These are phyloP conservation scores for Pichia sp. DNA, from an alignment of 1,139 yeast species.

Conservation along the genomic window DNA sequence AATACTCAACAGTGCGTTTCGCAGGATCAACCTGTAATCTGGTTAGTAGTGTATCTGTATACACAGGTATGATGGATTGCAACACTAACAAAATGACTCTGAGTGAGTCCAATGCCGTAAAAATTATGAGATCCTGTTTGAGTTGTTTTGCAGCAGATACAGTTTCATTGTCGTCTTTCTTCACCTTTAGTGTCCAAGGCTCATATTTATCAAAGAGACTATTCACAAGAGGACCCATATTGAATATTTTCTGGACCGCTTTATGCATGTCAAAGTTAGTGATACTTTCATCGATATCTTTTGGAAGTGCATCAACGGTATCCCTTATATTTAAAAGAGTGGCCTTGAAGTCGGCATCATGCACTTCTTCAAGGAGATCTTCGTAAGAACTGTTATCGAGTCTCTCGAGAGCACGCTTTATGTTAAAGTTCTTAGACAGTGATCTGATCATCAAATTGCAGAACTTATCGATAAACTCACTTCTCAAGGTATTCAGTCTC, in stretches of 20 bases:
- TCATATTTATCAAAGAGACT: slow-evolving; percentile 46
- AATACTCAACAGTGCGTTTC: slow-evolving; percentile 34
- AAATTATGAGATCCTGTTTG: slow-evolving; percentile 48
- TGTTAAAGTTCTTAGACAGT: slow-evolving; percentile 62
- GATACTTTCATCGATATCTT: slow-evolving; percentile 36
- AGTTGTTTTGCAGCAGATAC: slow-evolving; percentile 16
- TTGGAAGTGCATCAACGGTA: slow-evolving; percentile 27
- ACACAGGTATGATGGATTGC: slow-evolving; percentile 65
- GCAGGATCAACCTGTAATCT: slow-evolving; percentile 45
- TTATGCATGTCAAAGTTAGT: slow-evolving; percentile 45
- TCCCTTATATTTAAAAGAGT: slow-evolving; percentile 19
- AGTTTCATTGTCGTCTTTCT: slow-evolving; percentile 16
- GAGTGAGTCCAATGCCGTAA: slow-evolving; percentile 61
- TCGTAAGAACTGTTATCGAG: slow-evolving; percentile 11
- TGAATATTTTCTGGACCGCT: slow-evolving; percentile 61
- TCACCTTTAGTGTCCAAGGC: slow-evolving; percentile 31
- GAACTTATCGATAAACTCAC: slow-evolving; percentile 67
- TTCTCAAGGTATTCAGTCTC: slow-evolving; percentile 48
- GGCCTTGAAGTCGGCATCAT: slow-evolving; percentile 11
- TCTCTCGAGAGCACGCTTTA: slow-evolving; percentile 36
- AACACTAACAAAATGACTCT: slow-evolving; percentile 62
- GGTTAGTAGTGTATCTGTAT: slow-evolving; percentile 53
- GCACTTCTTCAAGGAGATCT: slow-evolving; percentile 12
- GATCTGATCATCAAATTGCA: slow-evolving; percentile 73
- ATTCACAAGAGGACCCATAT: slow-evolving; percentile 55